A percentile compares a stretch with the other conserved stretches of the same genome.
These are phyloP conservation scores for Backusella mclennaniae DNA, from an alignment of 192 early-diverging fungal species.

Conservation along the genomic window DNA sequence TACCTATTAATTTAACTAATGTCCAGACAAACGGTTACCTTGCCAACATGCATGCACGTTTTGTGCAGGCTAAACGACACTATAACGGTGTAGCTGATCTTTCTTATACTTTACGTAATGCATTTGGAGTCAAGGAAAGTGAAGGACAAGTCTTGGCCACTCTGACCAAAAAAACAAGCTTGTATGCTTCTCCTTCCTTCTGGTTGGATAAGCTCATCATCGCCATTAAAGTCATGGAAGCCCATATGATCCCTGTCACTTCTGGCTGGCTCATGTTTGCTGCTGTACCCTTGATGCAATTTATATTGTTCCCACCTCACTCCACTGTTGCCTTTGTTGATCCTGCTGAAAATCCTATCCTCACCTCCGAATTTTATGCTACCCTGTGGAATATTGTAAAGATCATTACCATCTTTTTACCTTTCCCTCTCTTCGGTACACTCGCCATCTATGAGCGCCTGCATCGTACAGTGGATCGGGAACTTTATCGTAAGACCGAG, in stretches of 20 bases:
- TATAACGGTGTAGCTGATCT: conserved; percentile 74
- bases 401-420: conserved; percentile 41
- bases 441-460: conserved; percentile 45
- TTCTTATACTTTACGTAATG: conserved; percentile 51
- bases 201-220: conserved; percentile 42
- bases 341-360: conserved; percentile 42
- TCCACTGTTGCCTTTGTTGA: conserved; percentile 23
- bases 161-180: background rate
- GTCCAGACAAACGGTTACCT: conserved; percentile 57
- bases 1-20: conserved; percentile 67
- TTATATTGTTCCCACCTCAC: conserved; percentile 38
- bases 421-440: conserved; percentile 45
- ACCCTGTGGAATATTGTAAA: conserved; percentile 44
- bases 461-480: conserved; percentile 40
- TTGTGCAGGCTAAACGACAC: conserved; percentile 70
- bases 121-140: conserved; percentile 15
- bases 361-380: conserved; percentile 40
- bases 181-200: conserved; percentile 18
- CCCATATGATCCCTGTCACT: conserved; percentile 48
- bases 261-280: conserved; percentile 57
- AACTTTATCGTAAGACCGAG: conserved; percentile 40
- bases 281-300: conserved; percentile 48
- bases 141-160: background rate
- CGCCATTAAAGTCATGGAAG: conserved; percentile 47
- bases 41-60: conserved; percentile 56